phyloP scores from a whole-genome alignment of 768 basidiomycete genomes.

The Hygrocybe punicea region DNA sequence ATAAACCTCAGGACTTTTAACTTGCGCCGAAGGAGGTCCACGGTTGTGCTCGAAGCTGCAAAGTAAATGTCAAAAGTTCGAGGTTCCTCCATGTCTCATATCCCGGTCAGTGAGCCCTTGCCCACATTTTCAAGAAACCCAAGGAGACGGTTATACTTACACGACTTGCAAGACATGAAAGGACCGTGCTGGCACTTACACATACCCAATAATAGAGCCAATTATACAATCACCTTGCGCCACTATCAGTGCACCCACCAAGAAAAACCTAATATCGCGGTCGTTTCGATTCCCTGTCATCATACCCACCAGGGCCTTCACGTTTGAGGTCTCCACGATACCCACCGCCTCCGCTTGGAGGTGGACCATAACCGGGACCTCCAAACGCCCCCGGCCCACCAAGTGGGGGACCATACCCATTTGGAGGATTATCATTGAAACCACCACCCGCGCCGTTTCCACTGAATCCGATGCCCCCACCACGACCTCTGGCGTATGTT shows the following conservation, averaged over 20 bases:
- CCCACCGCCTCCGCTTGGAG: constrained; percentile 41
- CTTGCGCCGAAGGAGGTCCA: too few species aligned
- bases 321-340: constrained; percentile 75
- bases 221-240: neutral
- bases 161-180: neutral
- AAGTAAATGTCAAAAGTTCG: too few species aligned
- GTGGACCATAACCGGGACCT: constrained; percentile 23
- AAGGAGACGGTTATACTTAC: neutral
- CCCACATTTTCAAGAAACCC: too few species aligned
- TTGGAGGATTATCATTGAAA: constrained; percentile 50
- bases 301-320: constrained; percentile 71
- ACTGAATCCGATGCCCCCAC: constrained; percentile 70
- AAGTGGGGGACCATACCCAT: constrained; percentile 51
- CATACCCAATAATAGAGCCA: neutral
- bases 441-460: constrained; percentile 61
- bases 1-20: too few species aligned
- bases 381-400: constrained; percentile 32
- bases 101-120: neutral
- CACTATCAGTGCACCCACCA: neutral
- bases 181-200: neutral
- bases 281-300: constrained; percentile 79
- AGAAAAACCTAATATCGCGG: constrained; percentile 60
- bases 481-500: constrained; percentile 55
- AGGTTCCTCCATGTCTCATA: too few species aligned
- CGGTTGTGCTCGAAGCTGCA: too few species aligned